phyloP scores from a whole-genome alignment of 1,284 basidiomycete species.

The Schizopora paradoxa region DNA sequence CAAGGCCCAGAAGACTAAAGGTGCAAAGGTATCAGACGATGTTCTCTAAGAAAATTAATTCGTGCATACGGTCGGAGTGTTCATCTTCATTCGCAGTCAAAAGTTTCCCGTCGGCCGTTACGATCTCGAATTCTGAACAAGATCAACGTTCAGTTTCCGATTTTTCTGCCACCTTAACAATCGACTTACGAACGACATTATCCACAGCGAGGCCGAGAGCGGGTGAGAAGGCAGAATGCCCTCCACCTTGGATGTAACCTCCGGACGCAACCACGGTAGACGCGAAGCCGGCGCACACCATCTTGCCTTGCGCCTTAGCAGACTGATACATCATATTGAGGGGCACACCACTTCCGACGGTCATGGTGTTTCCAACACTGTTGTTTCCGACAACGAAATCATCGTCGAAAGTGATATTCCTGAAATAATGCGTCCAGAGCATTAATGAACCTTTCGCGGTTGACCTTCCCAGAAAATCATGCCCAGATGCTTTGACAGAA shows the following conservation, averaged over 20 bases:
- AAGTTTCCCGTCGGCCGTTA: slow-evolving; percentile 28
- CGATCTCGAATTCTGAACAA: slow-evolving; percentile 27
- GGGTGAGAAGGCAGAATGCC: slow-evolving; percentile 28
- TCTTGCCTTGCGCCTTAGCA: slow-evolving; percentile 23
- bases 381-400: slow-evolving; percentile 19
- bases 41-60: no score
- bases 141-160: no score
- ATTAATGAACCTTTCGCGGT: slow-evolving; percentile 27
- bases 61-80: slow-evolving; percentile 17
- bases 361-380: slow-evolving; percentile 26
- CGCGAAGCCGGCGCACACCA: slow-evolving; percentile 28
- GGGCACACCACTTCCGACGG: slow-evolving; percentile 28
- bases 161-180: not conserved
- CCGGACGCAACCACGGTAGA: slow-evolving; percentile 28
- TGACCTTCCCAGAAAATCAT: slow-evolving; percentile 30
- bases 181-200: slow-evolving; percentile 26
- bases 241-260: slow-evolving; percentile 31
- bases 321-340: slow-evolving; percentile 24
- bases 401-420: slow-evolving; percentile 24
- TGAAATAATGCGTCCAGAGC: slow-evolving; percentile 24
- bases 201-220: slow-evolving; percentile 28
- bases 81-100: slow-evolving; percentile 25
- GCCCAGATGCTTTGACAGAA: slow-evolving; percentile 29
- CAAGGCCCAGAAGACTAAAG: slow-evolving; percentile 31
- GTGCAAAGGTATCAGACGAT: not conserved